Evolutionary conservation across 1,284 basidiomycete genomes (phyloP).

Genomic region (Rhodotorula mucilaginosa): DNA sequence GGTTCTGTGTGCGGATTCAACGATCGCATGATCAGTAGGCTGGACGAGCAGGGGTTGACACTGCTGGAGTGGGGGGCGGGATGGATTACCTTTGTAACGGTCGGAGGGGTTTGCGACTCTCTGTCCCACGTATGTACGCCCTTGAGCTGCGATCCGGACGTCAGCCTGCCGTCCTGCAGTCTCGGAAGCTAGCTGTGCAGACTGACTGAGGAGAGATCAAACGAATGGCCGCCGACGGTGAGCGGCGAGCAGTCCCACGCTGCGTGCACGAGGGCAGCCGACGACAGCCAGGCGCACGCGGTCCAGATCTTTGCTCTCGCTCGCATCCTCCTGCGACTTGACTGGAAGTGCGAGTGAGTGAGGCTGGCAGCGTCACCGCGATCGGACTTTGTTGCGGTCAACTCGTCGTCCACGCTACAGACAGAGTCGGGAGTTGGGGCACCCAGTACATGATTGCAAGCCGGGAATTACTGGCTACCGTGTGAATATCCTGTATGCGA

Average conservation of each 20-base stretch:
- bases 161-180: not conserved
- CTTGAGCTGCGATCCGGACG: conserved; percentile 14
- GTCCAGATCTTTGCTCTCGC: not conserved
- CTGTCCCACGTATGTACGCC: conserved; percentile 19
- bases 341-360: not conserved
- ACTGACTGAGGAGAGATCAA: conserved; percentile 20
- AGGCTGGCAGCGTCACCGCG: no score
- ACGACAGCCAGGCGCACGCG: not conserved
- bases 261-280: not conserved
- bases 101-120: conserved; percentile 24
- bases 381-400: no score
- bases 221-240: conserved; percentile 10
- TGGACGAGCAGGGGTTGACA: no score
- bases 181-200: not conserved
- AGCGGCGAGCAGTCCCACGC: conserved; percentile 26
- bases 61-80: not conserved
- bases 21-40: not conserved
- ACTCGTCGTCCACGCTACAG: no score
- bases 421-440: no score
- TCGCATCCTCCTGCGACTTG: not conserved
- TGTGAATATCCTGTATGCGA: no score
- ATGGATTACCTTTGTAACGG: conserved; percentile 28
- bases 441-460: no score
- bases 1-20: conserved; percentile 4
- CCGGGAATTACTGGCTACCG: no score